phyloP scores from a whole-genome alignment of 2,329 filamentous ascomycete genomes.

The Cladophialophora bantiana region DNA sequence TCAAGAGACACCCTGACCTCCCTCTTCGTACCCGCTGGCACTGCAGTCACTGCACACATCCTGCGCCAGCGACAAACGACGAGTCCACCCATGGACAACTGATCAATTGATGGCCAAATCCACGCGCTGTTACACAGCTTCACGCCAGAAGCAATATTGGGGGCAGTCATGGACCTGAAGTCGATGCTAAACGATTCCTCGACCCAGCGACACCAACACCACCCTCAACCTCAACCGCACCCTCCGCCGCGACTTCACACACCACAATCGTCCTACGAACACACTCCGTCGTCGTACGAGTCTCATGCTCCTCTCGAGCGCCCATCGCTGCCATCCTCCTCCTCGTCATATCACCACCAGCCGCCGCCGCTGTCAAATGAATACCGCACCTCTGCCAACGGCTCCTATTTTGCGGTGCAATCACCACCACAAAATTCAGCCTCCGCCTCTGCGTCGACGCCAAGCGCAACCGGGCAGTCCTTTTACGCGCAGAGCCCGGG shows the following conservation, averaged over 20 bases:
- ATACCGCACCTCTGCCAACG: constrained; percentile 34
- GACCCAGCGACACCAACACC: constrained; percentile 26
- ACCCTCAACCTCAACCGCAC: constrained; percentile 17
- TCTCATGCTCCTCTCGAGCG: constrained; percentile 23
- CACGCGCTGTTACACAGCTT: constrained; percentile 36
- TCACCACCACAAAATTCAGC: constrained; percentile 38
- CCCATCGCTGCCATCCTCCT: constrained; percentile 22
- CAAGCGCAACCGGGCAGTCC: constrained; percentile 34
- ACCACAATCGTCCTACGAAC: constrained; percentile 34
- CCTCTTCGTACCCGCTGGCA: constrained; percentile 15
- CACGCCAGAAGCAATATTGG: constrained; percentile 34
- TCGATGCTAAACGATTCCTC: constrained; percentile 42
- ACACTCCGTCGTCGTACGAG: constrained; percentile 36
- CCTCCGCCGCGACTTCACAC: constrained; percentile 39
- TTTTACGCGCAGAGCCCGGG: constrained; percentile 39
- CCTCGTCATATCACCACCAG: constrained; percentile 18
- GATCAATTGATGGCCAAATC: constrained; percentile 32
- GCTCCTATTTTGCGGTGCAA: constrained; percentile 38
- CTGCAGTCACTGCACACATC: constrained; percentile 18
- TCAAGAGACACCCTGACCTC: constrained; percentile 11
- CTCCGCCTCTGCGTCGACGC: constrained; percentile 31
- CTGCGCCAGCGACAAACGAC: constrained; percentile 20
- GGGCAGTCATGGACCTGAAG: constrained; percentile 41
- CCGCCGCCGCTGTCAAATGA: constrained; percentile 36
- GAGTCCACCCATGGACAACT: constrained; percentile 31